Conservation (phyloP, 2,329 filamentous ascomycete species). For the Madurella mycetomatis region DNA sequence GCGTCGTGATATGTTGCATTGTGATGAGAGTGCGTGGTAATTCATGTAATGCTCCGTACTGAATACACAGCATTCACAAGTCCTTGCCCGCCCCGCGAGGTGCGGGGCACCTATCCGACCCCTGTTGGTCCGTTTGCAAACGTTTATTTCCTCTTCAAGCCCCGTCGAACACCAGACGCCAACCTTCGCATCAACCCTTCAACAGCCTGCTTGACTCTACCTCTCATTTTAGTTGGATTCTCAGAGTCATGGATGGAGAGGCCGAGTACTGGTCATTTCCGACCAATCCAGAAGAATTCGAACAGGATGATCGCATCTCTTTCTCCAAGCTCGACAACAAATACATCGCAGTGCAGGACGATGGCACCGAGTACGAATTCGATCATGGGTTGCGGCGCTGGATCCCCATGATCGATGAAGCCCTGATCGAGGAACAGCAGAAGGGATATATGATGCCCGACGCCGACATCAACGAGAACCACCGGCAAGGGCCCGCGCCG, state of each 20-base stretch:
- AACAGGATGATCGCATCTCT: slow-evolving; percentile 74
- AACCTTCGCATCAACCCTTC: background rate
- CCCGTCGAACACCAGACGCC: no score
- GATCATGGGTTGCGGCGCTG: slow-evolving; percentile 67
- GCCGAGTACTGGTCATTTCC: slow-evolving; percentile 45
- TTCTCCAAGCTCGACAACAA: slow-evolving; percentile 80
- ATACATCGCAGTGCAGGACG: slow-evolving; percentile 77
- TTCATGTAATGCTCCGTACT: no score
- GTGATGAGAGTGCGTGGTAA: no score
- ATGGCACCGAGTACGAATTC: slow-evolving; percentile 82
- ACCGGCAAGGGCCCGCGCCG: slow-evolving; percentile 22
- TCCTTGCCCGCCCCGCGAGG: background rate
- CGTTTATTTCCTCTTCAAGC: background rate
- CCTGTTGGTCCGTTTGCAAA: background rate
- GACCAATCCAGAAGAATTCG: slow-evolving; percentile 63
- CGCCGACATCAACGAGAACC: slow-evolving; percentile 7
- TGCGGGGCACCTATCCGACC: background rate
- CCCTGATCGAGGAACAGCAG: slow-evolving; percentile 29
- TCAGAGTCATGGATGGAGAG: slow-evolving; percentile 18
- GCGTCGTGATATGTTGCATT: no score
- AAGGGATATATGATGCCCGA: slow-evolving; percentile 23
- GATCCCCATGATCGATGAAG: slow-evolving; percentile 52
- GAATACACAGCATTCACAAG: no score
- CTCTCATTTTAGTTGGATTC: background rate
- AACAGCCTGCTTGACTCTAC: background rate